Percentiles rank a stretch among this genome's conserved stretches.
phyloP scores from a whole-genome alignment of 768 basidiomycete species.

The Boletus edulis region DNA sequence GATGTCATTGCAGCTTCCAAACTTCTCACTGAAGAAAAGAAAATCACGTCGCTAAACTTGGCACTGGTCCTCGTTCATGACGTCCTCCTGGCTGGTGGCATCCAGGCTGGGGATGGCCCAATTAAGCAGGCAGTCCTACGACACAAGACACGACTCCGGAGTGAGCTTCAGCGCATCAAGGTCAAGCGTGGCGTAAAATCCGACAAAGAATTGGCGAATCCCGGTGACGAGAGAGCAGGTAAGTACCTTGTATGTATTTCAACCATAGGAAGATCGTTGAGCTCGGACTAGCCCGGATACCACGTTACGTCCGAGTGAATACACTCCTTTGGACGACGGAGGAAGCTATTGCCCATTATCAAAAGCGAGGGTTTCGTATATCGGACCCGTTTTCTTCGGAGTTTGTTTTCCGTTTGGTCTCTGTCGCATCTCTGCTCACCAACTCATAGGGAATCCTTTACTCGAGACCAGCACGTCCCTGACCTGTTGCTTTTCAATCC shows the following conservation, averaged over 20 bases:
- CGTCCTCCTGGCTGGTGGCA: slow-evolving; percentile 75
- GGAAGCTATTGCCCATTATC: slow-evolving; percentile 59
- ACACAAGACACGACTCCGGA: slow-evolving; percentile 85
- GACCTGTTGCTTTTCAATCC: slow-evolving; percentile 80
- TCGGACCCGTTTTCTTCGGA: slow-evolving; percentile 51
- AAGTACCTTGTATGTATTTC: slow-evolving; percentile 12
- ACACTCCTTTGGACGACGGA: slow-evolving; percentile 63
- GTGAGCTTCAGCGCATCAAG: slow-evolving; percentile 84
- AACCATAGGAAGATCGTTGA: not conserved
- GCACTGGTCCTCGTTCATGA: slow-evolving; percentile 91
- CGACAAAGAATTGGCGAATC: slow-evolving; percentile 61
- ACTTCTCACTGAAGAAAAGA: slow-evolving; percentile 70
- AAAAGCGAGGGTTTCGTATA: slow-evolving; percentile 52
- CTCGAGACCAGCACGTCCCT: slow-evolving; percentile 75
- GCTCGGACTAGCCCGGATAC: slow-evolving; percentile 54
- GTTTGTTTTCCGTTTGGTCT: slow-evolving; percentile 31
- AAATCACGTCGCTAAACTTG: slow-evolving; percentile 72
- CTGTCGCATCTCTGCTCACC: not conserved
- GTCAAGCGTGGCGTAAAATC: slow-evolving; percentile 68
- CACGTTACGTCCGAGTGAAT: slow-evolving; percentile 86
- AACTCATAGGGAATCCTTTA: slow-evolving; percentile 55
- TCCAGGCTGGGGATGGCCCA: slow-evolving; percentile 89
- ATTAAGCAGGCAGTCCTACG: slow-evolving; percentile 83
- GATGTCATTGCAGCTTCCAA: slow-evolving; percentile 68
- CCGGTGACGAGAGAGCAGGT: slow-evolving; percentile 66